phyloP scores from a whole-genome alignment of 73 alveolate species.

The Paramecium biaurelia region DNA sequence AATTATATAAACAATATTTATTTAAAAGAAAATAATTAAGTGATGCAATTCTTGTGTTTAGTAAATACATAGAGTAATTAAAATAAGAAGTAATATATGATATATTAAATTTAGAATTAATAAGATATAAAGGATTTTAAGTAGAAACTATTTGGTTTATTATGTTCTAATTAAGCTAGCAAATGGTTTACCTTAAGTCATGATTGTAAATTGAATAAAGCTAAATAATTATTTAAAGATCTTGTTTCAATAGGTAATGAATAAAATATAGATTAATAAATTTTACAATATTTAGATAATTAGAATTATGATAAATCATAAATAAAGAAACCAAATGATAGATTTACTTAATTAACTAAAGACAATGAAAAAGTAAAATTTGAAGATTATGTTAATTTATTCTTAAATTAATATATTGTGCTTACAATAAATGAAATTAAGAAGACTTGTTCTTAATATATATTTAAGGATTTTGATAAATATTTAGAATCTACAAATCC shows the following conservation, averaged over 20 bases:
- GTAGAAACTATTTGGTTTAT: not conserved
- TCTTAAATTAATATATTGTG: not conserved
- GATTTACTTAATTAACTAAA: not conserved
- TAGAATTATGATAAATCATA: not conserved
- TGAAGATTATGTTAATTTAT: not conserved
- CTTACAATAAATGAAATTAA: not conserved
- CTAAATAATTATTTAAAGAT: not conserved
- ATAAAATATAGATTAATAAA: not conserved
- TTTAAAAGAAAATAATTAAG: not conserved
- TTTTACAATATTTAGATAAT: not conserved
- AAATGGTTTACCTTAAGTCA: not conserved
- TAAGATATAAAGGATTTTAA: not conserved
- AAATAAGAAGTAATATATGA: not conserved
- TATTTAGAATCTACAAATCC: not conserved
- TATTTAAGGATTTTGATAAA: not conserved
- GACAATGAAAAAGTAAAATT: not conserved
- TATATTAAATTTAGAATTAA: not conserved
- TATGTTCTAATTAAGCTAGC: not conserved
- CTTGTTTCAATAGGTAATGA: not conserved
- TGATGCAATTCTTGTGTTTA: not conserved
- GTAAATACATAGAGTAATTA: not conserved
- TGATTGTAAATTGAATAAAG: not conserved
- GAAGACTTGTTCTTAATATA: not conserved
- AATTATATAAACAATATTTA: not conserved
- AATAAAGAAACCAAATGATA: not conserved